A percentile compares a stretch with the other conserved stretches of the same genome.
These are phyloP conservation scores for Saturnispora saitoi DNA, from an alignment of 805 yeast genomes.

Conservation along the genomic window DNA sequence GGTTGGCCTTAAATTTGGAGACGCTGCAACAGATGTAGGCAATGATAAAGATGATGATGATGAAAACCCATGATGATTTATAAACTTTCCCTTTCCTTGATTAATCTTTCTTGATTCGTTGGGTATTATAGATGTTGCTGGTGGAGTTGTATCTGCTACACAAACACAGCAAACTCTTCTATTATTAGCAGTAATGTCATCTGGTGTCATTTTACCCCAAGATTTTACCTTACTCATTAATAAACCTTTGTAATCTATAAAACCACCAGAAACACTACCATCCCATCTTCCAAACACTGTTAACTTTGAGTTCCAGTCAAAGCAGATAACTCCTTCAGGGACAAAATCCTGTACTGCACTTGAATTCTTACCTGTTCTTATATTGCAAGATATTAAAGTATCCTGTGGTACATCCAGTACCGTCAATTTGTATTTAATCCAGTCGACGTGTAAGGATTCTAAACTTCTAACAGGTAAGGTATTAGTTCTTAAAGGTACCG, in stretches of 20 bases:
- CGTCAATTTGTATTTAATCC: constrained; percentile 10
- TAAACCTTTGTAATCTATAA: constrained; percentile 18
- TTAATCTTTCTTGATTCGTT: background rate
- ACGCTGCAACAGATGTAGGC: background rate
- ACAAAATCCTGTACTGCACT: constrained; percentile 16
- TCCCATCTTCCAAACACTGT: constrained; percentile 29
- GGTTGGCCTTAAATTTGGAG: background rate
- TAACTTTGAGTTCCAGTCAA: constrained; percentile 19
- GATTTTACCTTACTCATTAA: constrained; percentile 9
- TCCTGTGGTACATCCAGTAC: constrained; percentile 10
- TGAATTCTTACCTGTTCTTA: constrained; percentile 11
- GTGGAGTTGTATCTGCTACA: constrained; percentile 5
- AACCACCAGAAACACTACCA: constrained; percentile 24
- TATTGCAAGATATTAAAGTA: constrained; percentile 7
- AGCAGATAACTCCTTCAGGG: constrained; percentile 27
- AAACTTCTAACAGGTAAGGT: constrained; percentile 3
- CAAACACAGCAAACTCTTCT: constrained; percentile 9
- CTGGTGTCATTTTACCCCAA: constrained; percentile 9
- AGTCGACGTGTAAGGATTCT: constrained; percentile 8
- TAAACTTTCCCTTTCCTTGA: background rate
- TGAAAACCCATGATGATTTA: background rate
- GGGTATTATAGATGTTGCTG: constrained; percentile 1
- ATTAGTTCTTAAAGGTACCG: constrained; percentile 2
- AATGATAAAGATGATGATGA: constrained; percentile 1
- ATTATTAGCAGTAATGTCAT: background rate